Conservation (phyloP, 2,329 filamentous ascomycete species). For the Pezicula rhizophila region DNA sequence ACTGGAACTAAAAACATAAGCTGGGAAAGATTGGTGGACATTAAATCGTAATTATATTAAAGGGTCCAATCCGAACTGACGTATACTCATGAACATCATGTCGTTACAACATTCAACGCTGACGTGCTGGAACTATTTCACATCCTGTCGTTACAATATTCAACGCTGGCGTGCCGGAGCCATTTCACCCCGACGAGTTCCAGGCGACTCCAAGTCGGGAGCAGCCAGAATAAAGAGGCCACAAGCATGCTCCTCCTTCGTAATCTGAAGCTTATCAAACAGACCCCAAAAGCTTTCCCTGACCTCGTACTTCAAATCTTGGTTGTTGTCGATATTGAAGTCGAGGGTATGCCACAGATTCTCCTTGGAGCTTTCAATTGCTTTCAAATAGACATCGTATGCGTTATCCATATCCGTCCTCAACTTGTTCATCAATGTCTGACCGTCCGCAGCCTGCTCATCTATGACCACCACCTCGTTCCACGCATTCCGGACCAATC, state of each 20-base stretch:
- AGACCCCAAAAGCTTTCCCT: background rate
- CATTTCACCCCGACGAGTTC: background rate
- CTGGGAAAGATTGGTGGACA: too few relatives aligned
- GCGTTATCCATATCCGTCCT: background rate
- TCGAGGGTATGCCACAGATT: slow-evolving; percentile 1
- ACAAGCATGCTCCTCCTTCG: background rate
- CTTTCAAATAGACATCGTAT: background rate
- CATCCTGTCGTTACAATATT: background rate
- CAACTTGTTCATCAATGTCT: background rate
- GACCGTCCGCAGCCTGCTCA: background rate
- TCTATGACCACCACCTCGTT: background rate
- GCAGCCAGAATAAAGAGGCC: background rate
- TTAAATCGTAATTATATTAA: too few relatives aligned
- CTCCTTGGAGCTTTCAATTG: background rate
- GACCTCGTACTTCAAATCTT: background rate
- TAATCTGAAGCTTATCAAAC: background rate
- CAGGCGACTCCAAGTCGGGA: background rate
- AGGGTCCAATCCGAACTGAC: too few relatives aligned
- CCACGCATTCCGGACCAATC: background rate
- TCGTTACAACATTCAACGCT: background rate
- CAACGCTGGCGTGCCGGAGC: background rate
- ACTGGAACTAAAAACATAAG: too few relatives aligned
- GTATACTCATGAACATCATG: too few relatives aligned
- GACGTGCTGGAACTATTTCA: background rate
- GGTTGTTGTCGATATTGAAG: background rate